Conservation (phyloP, 306 rosid genomes). For the Parietaria judaica region DNA sequence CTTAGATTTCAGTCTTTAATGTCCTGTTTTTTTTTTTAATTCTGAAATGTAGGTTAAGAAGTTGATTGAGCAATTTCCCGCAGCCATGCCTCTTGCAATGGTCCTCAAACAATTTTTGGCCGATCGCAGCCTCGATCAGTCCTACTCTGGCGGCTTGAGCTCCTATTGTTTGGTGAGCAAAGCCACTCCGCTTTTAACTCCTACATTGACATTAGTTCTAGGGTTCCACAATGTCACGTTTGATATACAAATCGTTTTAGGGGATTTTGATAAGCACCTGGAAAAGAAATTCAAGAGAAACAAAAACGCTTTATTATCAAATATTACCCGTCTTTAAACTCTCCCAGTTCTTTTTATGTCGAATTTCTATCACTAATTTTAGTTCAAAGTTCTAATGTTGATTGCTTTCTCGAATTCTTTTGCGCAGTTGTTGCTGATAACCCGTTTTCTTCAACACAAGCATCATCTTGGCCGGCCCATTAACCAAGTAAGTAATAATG, state of each 20-base stretch:
- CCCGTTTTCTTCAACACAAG: slow-evolving; percentile 93
- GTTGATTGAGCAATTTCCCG: slow-evolving; percentile 88
- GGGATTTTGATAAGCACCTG: background rate
- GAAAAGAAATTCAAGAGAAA: background rate
- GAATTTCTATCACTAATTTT: background rate
- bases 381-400: background rate
- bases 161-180: slow-evolving; percentile 89
- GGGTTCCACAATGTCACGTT: background rate
- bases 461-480: slow-evolving; percentile 93
- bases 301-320: background rate
- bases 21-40: no score
- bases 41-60: slow-evolving; percentile 80
- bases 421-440: slow-evolving; percentile 63
- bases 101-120: slow-evolving; percentile 88
- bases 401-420: slow-evolving; percentile 14
- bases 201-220: slow-evolving; percentile 3
- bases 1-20: no score
- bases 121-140: slow-evolving; percentile 92
- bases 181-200: slow-evolving; percentile 7
- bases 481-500: slow-evolving; percentile 53
- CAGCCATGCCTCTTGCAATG: slow-evolving; percentile 86
- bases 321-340: no score
- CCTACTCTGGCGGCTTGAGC: slow-evolving; percentile 97
- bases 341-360: background rate
- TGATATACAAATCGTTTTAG: background rate